Conservation (phyloP, 2,329 filamentous ascomycete genomes). For the Emydomyces testavorans region DNA sequence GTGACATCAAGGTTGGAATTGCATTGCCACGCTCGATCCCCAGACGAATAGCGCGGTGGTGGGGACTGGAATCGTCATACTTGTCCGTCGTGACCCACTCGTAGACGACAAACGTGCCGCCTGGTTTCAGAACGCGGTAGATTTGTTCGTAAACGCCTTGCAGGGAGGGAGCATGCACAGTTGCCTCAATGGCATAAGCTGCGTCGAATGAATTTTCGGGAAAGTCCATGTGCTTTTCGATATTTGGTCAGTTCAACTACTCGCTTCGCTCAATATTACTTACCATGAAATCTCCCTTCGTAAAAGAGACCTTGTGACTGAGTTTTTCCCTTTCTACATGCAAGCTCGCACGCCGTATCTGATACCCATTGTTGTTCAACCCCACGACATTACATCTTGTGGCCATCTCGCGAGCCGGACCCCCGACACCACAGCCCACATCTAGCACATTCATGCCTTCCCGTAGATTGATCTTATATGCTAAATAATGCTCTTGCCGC, state of each 20-base stretch:
- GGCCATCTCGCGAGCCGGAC: constrained; percentile 24
- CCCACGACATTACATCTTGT: constrained; percentile 22
- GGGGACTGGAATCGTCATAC: constrained; percentile 19
- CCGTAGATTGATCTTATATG: constrained; percentile 18
- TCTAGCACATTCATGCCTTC: constrained; percentile 23
- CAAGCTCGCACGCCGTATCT: constrained; percentile 20
- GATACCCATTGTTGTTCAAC: constrained; percentile 23
- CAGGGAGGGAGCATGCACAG: constrained; percentile 22
- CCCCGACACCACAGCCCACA: constrained; percentile 26
- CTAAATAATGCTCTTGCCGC: constrained; percentile 24
- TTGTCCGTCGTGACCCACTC: constrained; percentile 26
- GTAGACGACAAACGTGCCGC: constrained; percentile 21
- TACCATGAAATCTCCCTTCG: constrained; percentile 22
- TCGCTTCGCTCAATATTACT: not conserved
- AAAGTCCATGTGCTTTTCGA: constrained; percentile 18
- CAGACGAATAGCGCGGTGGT: constrained; percentile 20
- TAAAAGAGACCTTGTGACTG: constrained; percentile 16
- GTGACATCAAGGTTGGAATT: constrained; percentile 20
- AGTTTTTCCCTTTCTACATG: constrained; percentile 15
- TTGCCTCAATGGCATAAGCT: constrained; percentile 25
- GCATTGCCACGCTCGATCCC: constrained; percentile 24
- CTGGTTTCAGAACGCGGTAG: constrained; percentile 23
- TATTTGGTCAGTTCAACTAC: not conserved
- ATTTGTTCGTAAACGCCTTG: constrained; percentile 21
- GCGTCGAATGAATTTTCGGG: constrained; percentile 22